Conservation (phyloP, 371 early-diverging fungal genomes). For the Mucor mucedo region DNA sequence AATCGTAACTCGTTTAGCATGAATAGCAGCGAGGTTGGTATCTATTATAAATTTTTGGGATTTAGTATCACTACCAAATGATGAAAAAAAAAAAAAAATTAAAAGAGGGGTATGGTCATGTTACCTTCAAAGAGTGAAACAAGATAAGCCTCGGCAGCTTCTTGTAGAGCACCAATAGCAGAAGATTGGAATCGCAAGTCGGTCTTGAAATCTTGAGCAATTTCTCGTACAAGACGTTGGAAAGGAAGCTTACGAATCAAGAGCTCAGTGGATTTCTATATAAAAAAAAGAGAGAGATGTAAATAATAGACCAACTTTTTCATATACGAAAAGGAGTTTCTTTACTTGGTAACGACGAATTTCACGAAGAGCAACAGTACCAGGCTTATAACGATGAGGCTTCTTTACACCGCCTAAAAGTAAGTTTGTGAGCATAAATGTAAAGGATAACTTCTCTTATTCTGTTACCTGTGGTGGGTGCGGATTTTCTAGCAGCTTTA, state of each 20-base stretch:
- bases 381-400: constrained; percentile 84
- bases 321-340: background rate
- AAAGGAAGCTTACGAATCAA: constrained; percentile 97
- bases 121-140: constrained; percentile 91
- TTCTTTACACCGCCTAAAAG: constrained; percentile 63
- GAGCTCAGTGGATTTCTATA: constrained; percentile 92
- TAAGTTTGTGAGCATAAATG: background rate
- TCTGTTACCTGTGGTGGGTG: constrained; percentile 36
- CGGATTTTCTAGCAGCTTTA: constrained; percentile 74
- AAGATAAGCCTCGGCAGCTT: constrained; percentile 97
- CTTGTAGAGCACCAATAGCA: constrained; percentile 97
- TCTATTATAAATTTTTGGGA: constrained; percentile 43
- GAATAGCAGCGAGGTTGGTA: constrained; percentile 98
- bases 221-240: constrained; percentile 95
- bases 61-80: background rate
- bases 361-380: constrained; percentile 92
- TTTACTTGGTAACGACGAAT: constrained; percentile 90
- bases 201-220: constrained; percentile 94
- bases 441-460: too few species aligned
- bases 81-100: background rate
- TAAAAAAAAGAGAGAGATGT: too few species aligned
- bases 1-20: constrained; percentile 99
- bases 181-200: constrained; percentile 97
- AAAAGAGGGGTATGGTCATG: background rate
- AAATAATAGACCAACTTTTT: background rate